Base-by-base conservation (phyloP, 768 basidiomycete genomes). In the Pisolithus microcarpus region DNA sequence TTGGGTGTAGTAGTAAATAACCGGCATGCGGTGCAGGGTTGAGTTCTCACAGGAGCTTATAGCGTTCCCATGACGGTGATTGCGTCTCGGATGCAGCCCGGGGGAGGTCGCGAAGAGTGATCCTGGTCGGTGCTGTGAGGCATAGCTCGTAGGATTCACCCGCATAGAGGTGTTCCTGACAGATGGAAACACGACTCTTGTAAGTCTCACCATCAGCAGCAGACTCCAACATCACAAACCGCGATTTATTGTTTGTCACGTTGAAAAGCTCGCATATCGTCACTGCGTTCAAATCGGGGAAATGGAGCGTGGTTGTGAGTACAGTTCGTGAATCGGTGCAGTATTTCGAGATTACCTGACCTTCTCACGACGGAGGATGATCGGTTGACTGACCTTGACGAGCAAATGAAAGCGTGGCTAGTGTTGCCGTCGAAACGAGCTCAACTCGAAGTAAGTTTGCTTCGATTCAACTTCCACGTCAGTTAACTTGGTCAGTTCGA, bases 101-200 rank as follows among this genome's bases (percentile, higher is more conserved):
- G 44, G n/a, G 54, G 31, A 65, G 57, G 47, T 69, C 65, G 28
- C 76, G 76, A 39, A 82, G 60, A 9, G 73, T 67, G 46, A 91
- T 73, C 34, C 66, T 75, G 18, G 87, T 87, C 11, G 74, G 79
- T 5, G 86, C 85, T 1, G 94, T 96, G 31, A 96, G 72, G 56
- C 94, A 96, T 31, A 97, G 76, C 64, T 97, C 94, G 67, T 97
- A 97, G 2, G 90, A 90, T 61, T 96, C 87, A 3, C 94, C 94
- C 28, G 84, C 75, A 52, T 10, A 34, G 10, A 96, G 79, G 53
- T 77, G 75, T 50, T 88, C 82, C 61, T 91, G 82, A 11, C 89
- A 87, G 48, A 72, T 61, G 18, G 78, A 69, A 56, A 96, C 91
- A 16, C 78, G 78, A 24, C 76, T 66, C 26, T 85, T 78, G 67